A percentile compares a stretch with the other conserved stretches of the same genome.
phyloP scores from a whole-genome alignment of 176 grass and related monocot species.

The Dendrocalamus sinicus region DNA sequence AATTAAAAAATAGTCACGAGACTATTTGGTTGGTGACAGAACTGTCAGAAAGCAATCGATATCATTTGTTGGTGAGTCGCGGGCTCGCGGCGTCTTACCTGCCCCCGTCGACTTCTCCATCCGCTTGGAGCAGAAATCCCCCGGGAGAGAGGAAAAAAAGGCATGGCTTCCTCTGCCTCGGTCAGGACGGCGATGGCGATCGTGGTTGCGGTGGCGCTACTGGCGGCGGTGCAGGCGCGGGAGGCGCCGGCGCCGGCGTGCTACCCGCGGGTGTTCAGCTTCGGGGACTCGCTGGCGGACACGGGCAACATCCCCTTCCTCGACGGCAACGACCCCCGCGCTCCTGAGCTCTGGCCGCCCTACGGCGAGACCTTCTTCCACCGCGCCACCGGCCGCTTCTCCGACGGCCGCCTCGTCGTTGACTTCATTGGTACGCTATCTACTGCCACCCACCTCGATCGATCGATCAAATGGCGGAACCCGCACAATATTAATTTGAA shows the following conservation, averaged over 20 bases:
- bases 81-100: too few species aligned
- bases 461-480: not conserved
- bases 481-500: not conserved
- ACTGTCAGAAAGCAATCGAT: too few species aligned
- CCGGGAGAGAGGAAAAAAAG: too few species aligned
- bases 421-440: slow-evolving; percentile 71
- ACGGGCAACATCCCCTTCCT: slow-evolving; percentile 68
- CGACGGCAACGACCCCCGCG: slow-evolving; percentile 35
- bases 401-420: slow-evolving; percentile 66
- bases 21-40: too few species aligned
- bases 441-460: not conserved
- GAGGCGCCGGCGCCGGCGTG: slow-evolving; percentile 32
- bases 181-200: too few species aligned
- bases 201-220: not conserved
- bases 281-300: slow-evolving; percentile 84
- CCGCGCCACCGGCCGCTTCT: slow-evolving; percentile 79
- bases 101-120: too few species aligned
- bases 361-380: slow-evolving; percentile 84
- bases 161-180: too few species aligned
- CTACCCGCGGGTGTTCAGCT: slow-evolving; percentile 66
- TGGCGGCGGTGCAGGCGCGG: not conserved
- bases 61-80: too few species aligned
- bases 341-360: slow-evolving; percentile 50
- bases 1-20: too few species aligned
- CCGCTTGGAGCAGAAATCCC: too few species aligned